These are phyloP conservation scores for Cylindrotheca closterium DNA, from an alignment of 108 stramenopile genomes.

Conservation along the genomic window DNA sequence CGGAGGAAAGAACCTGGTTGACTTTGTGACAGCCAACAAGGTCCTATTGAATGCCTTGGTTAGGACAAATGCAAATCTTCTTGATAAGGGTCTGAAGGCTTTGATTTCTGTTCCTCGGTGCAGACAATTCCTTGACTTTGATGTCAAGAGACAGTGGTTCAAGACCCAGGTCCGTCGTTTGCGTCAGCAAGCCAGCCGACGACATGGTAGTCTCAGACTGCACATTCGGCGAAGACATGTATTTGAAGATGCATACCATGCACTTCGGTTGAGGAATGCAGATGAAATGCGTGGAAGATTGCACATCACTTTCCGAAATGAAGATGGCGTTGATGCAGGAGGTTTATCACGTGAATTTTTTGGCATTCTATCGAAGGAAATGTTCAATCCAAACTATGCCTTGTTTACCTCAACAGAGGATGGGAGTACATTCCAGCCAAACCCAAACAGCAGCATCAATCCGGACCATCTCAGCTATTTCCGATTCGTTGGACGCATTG, in stretches of 20 bases:
- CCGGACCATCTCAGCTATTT: constrained; percentile 96
- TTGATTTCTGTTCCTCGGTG: constrained; percentile 87
- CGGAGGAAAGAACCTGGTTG: constrained; percentile 60
- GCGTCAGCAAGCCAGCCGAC: constrained; percentile 83
- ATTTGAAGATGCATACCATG: constrained; percentile 96
- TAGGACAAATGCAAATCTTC: constrained; percentile 81
- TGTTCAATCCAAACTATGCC: constrained; percentile 98
- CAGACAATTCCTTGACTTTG: constrained; percentile 89
- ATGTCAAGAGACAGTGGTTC: constrained; percentile 92
- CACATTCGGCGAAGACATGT: constrained; percentile 85
- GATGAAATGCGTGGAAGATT: constrained; percentile 95
- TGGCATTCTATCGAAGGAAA: constrained; percentile 94
- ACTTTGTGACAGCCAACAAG: constrained; percentile 87
- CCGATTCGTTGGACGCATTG: constrained; percentile 95
- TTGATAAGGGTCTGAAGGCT: constrained; percentile 84
- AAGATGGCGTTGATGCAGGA: constrained; percentile 99
- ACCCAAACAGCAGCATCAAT: constrained; percentile 93
- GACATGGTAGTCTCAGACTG: constrained; percentile 84
- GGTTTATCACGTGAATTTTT: constrained; percentile 98
- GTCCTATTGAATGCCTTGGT: constrained; percentile 89
- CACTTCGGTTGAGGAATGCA: constrained; percentile 89
- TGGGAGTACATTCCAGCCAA: constrained; percentile 97
- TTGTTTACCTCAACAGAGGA: constrained; percentile 96
- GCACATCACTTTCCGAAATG: constrained; percentile 92
- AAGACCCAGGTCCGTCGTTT: constrained; percentile 82